These are phyloP conservation scores for Pachyrhizus erosus DNA, from an alignment of 306 rosid species.

Conservation along the genomic window DNA sequence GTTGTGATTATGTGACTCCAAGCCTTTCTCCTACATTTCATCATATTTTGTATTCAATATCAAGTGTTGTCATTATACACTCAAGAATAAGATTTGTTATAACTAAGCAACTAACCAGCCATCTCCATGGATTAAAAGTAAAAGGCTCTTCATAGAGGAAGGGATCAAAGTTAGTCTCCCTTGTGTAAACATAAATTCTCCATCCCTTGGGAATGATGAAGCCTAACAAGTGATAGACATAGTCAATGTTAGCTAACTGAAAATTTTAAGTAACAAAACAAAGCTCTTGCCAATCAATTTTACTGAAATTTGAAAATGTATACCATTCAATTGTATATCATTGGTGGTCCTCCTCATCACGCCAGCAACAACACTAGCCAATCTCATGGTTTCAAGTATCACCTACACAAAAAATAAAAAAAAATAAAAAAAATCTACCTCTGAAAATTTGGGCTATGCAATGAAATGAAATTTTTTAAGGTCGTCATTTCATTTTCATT, in stretches of 20 bases:
- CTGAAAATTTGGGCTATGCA: neutral
- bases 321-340: conserved; percentile 72
- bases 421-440: too few relatives aligned
- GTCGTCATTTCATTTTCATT: neutral
- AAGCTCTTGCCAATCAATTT: neutral
- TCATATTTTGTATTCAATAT: conserved; percentile 9
- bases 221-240: conserved; percentile 45
- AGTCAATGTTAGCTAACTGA: neutral
- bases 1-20: conserved; percentile 63
- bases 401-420: conserved; percentile 50
- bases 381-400: conserved; percentile 73
- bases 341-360: conserved; percentile 67
- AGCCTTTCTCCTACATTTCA: conserved; percentile 57
- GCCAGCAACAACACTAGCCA: conserved; percentile 79
- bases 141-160: conserved; percentile 70
- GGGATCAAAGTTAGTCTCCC: conserved; percentile 76
- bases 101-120: conserved; percentile 65
- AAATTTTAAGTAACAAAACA: neutral
- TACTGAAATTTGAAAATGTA: conserved; percentile 3
- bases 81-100: neutral
- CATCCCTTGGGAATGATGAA: conserved; percentile 78
- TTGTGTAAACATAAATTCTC: conserved; percentile 76
- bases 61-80: neutral
- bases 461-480: neutral
- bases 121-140: conserved; percentile 79